Evolutionary conservation across 2,329 filamentous ascomycete genomes (phyloP).

Genomic region (Zasmidium angulare): DNA sequence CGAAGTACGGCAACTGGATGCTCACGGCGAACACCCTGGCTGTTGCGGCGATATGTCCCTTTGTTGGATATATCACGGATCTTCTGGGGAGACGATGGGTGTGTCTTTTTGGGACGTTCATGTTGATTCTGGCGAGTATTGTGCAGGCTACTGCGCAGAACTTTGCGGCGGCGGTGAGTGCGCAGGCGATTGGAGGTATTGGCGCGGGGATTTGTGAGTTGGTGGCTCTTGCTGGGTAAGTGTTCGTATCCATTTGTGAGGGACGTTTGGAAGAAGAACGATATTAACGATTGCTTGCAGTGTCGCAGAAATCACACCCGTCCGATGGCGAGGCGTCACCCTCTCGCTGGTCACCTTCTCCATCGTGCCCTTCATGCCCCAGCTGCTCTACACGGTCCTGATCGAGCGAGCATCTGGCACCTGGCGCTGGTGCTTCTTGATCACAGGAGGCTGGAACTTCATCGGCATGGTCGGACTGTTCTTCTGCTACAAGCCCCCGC

Average conservation of each 20-base stretch:
- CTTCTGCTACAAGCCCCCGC: conserved; percentile 56
- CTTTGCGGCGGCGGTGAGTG: conserved; percentile 18
- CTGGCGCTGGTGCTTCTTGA: conserved; percentile 57
- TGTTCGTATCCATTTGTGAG: not conserved
- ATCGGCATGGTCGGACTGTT: conserved; percentile 52
- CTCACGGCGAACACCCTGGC: conserved; percentile 24
- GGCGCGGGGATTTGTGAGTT: conserved; percentile 24
- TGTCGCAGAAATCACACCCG: conserved; percentile 26
- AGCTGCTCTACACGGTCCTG: conserved; percentile 61
- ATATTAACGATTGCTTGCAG: conserved; percentile 7
- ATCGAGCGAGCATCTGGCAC: conserved; percentile 46
- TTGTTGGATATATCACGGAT: conserved; percentile 25
- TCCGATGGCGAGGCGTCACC: conserved; percentile 23
- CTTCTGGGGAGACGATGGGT: conserved; percentile 22
- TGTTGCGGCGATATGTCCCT: conserved; percentile 26
- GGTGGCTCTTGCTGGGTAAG: conserved; percentile 24
- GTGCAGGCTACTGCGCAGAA: conserved; percentile 19
- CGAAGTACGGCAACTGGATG: conserved; percentile 23
- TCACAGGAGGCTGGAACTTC: conserved; percentile 55
- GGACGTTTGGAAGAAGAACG: not conserved
- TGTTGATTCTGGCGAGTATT: conserved; percentile 20
- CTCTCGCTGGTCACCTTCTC: conserved; percentile 54
- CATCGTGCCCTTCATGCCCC: conserved; percentile 62
- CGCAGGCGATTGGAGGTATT: conserved; percentile 24
- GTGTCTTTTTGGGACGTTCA: conserved; percentile 16